Percentiles rank a stretch among this genome's conserved stretches.
These are phyloP conservation scores for Diplodia corticola DNA, from an alignment of 2,329 filamentous ascomycete species.

Conservation along the genomic window DNA sequence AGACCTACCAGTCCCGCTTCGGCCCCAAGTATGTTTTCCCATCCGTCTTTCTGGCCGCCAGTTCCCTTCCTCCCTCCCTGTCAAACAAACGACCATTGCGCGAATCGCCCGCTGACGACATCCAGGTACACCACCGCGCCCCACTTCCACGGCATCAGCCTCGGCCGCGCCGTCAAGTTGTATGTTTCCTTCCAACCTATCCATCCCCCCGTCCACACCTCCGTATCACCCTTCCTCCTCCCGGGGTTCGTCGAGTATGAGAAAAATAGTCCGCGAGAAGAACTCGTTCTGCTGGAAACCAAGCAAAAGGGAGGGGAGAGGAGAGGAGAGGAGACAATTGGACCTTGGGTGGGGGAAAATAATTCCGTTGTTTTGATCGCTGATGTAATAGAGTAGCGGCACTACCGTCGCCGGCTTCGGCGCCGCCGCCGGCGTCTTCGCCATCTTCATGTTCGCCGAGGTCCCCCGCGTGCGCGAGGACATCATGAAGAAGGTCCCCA, in stretches of 20 bases:
- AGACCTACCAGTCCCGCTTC: constrained; percentile 58
- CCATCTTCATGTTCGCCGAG: constrained; percentile 65
- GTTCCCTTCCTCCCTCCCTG: not conserved
- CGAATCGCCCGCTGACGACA: constrained; percentile 11
- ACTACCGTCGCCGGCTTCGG: constrained; percentile 57
- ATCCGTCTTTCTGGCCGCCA: no score
- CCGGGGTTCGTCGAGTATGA: not conserved
- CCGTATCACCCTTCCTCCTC: not conserved
- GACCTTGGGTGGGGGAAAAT: no score
- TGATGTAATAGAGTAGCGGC: constrained; percentile 33
- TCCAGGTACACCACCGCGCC: constrained; percentile 51
- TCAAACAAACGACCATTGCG: not conserved
- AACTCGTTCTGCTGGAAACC: not conserved
- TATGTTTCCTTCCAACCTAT: constrained; percentile 38
- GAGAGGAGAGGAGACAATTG: no score
- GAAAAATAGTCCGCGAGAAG: not conserved
- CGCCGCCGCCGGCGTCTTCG: constrained; percentile 58
- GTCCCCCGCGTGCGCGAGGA: constrained; percentile 63
- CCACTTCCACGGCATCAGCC: constrained; percentile 53
- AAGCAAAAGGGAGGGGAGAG: no score
- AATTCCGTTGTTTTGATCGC: no score
- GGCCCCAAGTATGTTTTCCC: constrained; percentile 55
- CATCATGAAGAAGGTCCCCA: constrained; percentile 61
- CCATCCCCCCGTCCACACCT: no score
- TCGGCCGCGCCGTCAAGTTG: constrained; percentile 45